Percentiles rank a stretch among this genome's conserved stretches.
Conservation (phyloP, 108 stramenopile species). For the Nitzschia putrida region DNA sequence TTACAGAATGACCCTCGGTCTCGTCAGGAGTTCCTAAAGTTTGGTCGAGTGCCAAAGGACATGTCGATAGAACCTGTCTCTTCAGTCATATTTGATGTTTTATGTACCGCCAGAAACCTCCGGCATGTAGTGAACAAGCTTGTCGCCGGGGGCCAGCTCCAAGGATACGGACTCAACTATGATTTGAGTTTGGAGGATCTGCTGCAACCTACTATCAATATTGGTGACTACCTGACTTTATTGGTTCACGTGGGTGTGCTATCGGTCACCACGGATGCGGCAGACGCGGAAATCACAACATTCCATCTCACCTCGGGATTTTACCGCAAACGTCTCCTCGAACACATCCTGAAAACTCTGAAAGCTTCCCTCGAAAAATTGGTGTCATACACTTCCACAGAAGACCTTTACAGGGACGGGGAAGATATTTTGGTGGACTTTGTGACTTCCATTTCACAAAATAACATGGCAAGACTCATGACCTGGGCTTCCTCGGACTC, state of each 20-base stretch:
- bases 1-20: no score
- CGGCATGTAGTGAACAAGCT: slow-evolving; percentile 3
- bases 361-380: background rate
- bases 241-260: slow-evolving; percentile 3
- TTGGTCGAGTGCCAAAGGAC: background rate
- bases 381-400: no score
- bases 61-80: background rate
- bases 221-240: slow-evolving; percentile 2
- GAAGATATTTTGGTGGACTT: no score
- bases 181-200: slow-evolving; percentile 11
- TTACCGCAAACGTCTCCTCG: background rate
- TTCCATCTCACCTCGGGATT: background rate
- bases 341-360: background rate
- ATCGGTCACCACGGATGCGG: background rate
- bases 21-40: no score
- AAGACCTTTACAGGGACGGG: no score
- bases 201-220: background rate
- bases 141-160: background rate
- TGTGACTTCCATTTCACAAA: no score
- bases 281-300: background rate
- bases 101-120: slow-evolving; percentile 14
- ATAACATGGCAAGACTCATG: no score
- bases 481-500: no score
- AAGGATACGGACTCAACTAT: background rate
- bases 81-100: background rate